Percentiles rank a stretch among this genome's conserved stretches.
phyloP scores from a whole-genome alignment of 2,329 filamentous ascomycete species.

The Fusarium falciforme region DNA sequence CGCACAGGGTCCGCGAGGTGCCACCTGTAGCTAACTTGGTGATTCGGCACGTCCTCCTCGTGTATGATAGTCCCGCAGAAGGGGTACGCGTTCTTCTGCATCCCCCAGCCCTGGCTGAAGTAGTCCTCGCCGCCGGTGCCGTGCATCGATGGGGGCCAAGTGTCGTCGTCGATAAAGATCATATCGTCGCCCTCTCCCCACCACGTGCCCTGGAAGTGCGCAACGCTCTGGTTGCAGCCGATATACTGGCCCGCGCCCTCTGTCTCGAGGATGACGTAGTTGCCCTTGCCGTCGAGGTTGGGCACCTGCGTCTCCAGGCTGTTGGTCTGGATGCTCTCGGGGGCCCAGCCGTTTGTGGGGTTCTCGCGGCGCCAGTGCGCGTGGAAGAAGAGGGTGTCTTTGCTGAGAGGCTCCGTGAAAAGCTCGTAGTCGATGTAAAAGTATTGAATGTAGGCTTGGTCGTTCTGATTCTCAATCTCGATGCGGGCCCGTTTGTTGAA shows the following conservation, averaged over 20 bases:
- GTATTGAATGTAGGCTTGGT: slow-evolving; percentile 49
- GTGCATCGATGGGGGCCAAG: slow-evolving; percentile 49
- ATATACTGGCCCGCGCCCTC: slow-evolving; percentile 46
- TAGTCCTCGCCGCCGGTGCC: slow-evolving; percentile 50
- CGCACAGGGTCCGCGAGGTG: slow-evolving; percentile 48
- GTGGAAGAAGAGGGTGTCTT: slow-evolving; percentile 49
- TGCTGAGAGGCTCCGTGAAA: slow-evolving; percentile 38
- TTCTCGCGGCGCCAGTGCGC: slow-evolving; percentile 49
- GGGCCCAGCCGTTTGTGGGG: slow-evolving; percentile 49
- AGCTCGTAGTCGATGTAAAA: slow-evolving; percentile 52
- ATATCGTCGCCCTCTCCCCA: slow-evolving; percentile 51
- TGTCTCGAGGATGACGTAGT: slow-evolving; percentile 48
- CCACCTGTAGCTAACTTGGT: slow-evolving; percentile 49
- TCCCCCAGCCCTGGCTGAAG: slow-evolving; percentile 50
- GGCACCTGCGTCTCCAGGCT: slow-evolving; percentile 47
- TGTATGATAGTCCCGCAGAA: slow-evolving; percentile 49
- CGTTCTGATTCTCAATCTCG: slow-evolving; percentile 50
- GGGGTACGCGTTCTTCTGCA: slow-evolving; percentile 50
- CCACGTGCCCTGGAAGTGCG: slow-evolving; percentile 49
- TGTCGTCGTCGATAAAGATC: slow-evolving; percentile 51
- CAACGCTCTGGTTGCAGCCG: slow-evolving; percentile 49
- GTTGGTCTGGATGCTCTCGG: slow-evolving; percentile 46
- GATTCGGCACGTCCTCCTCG: slow-evolving; percentile 47
- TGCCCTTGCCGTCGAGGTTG: slow-evolving; percentile 45
- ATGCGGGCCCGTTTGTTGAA: slow-evolving; percentile 51